phyloP scores from a whole-genome alignment of 2,329 filamentous ascomycete species.

The Pseudocercospora eumusae region DNA sequence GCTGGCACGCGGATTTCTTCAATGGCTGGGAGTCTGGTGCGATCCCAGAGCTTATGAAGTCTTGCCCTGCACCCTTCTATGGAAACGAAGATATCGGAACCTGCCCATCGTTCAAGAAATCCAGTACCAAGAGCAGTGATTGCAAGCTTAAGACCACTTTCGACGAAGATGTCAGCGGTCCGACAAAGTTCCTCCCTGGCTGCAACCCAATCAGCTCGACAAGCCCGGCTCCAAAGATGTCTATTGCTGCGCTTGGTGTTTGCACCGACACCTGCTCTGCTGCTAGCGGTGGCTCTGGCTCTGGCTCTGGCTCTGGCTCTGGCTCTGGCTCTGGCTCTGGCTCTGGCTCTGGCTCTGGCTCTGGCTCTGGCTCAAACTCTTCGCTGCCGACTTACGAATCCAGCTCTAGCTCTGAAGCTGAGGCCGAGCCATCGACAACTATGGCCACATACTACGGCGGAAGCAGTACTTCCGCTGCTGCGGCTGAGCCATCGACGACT shows the following conservation, averaged over 20 bases:
- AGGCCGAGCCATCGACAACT: constrained; percentile 10
- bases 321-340: constrained; percentile 17
- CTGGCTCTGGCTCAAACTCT: constrained; percentile 8
- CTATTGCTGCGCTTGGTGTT: constrained; percentile 26
- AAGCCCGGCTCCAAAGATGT: constrained; percentile 39
- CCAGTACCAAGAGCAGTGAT: constrained; percentile 38
- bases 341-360: constrained; percentile 8
- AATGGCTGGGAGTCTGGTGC: constrained; percentile 56
- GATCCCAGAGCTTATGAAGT: constrained; percentile 67
- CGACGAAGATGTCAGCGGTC: constrained; percentile 49
- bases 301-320: constrained; percentile 7
- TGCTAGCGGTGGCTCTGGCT: constrained; percentile 10
- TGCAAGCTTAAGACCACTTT: constrained; percentile 50
- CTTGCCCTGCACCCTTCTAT: constrained; percentile 60
- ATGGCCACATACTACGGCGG: constrained; percentile 10
- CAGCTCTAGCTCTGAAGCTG: constrained; percentile 9
- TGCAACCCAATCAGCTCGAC: constrained; percentile 56
- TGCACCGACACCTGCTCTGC: constrained; percentile 24
- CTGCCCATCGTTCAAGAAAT: constrained; percentile 48
- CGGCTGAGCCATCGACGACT: constrained; percentile 10
- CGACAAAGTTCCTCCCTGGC: constrained; percentile 55
- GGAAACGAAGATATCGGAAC: constrained; percentile 66
- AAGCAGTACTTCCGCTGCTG: constrained; percentile 3
- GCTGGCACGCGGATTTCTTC: constrained; percentile 57
- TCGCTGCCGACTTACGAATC: constrained; percentile 10